Evolutionary conservation across 192 early-diverging fungal genomes (phyloP).

Genomic region (Kappamyces sp.): DNA sequence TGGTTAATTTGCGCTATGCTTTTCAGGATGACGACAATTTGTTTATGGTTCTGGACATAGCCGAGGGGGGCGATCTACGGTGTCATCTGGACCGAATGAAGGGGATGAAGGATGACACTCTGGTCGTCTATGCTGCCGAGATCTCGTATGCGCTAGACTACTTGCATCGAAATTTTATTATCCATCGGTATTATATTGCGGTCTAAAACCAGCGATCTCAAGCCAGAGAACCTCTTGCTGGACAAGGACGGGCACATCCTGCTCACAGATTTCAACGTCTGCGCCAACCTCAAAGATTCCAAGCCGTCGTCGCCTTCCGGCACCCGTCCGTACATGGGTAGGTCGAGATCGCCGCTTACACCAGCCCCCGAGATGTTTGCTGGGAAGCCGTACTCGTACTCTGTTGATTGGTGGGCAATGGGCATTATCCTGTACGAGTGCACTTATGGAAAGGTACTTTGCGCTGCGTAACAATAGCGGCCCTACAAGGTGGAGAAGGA

Average conservation of each 20-base stretch:
- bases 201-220: slow-evolving; percentile 42
- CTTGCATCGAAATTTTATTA: slow-evolving; percentile 19
- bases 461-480: background rate
- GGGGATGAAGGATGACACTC: slow-evolving; percentile 22
- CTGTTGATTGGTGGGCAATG: slow-evolving; percentile 64
- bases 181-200: slow-evolving; percentile 34
- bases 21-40: slow-evolving; percentile 36
- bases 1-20: slow-evolving; percentile 32
- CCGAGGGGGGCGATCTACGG: slow-evolving; percentile 32
- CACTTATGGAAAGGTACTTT: slow-evolving; percentile 59
- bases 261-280: slow-evolving; percentile 49
- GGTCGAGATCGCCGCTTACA: slow-evolving; percentile 1
- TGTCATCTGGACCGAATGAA: slow-evolving; percentile 26
- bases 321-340: slow-evolving; percentile 86
- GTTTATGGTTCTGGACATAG: slow-evolving; percentile 40
- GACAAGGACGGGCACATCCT: slow-evolving; percentile 42
- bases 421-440: slow-evolving; percentile 64
- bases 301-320: slow-evolving; percentile 74
- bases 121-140: slow-evolving; percentile 24
- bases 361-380: slow-evolving; percentile 21
- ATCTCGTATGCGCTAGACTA: slow-evolving; percentile 17
- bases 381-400: slow-evolving; percentile 21
- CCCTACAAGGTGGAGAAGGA: background rate
- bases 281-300: slow-evolving; percentile 40
- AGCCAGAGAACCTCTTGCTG: slow-evolving; percentile 42